Evolutionary conservation across 2,329 filamentous ascomycete genomes (phyloP), one percentile per base, ranked within the genome.

Genomic region (Pezicula radicicola): DNA sequence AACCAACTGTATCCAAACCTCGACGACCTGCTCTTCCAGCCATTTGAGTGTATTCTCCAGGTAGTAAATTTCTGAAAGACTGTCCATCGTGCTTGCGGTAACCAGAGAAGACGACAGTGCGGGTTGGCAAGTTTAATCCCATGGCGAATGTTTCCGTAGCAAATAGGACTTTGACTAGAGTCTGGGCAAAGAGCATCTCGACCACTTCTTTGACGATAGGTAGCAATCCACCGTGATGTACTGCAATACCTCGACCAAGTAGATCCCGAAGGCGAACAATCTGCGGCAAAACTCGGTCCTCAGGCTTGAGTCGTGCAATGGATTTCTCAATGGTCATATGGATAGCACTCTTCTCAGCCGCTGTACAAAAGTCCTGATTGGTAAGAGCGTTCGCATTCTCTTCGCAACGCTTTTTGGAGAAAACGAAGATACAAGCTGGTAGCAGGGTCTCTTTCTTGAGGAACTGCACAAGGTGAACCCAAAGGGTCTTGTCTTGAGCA

Each of bases 31-130:
- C 94, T 73, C 94, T 83, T 33, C 94, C 94, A 21, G 94, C 93
- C 94, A 99, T 99, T 64, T 99, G 94, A 1, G 94, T 99, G 67
- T 99, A 99, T 68, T 99, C 94, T 15, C 94, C 94, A 0, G 94
- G 92, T 0, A 96, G 77, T 0, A 99, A 77, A 66, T 97, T 94
- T 59, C 94, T 81, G 74, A 97, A 97, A 4, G 84, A 83, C 61
- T 94, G 89, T 6, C 94, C 94, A 65, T 99, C 94, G 60, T 97
- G 93, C 68, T 99, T 99, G 48, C 94, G 85, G 70, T 94, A 96
- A 9, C 94, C 94, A 10, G 94, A 97, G 70, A 99, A 99, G 2
- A 97, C 93, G 0, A 99, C 94, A 1, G 94, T 99, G 59, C 94
- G 83, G 1, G 94, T 99, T 0, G 94, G 94, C 51, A 99, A 74